These are phyloP conservation scores for Plasmodium yoelii DNA, from an alignment of 169 alveolate genomes.

Conservation along the genomic window DNA sequence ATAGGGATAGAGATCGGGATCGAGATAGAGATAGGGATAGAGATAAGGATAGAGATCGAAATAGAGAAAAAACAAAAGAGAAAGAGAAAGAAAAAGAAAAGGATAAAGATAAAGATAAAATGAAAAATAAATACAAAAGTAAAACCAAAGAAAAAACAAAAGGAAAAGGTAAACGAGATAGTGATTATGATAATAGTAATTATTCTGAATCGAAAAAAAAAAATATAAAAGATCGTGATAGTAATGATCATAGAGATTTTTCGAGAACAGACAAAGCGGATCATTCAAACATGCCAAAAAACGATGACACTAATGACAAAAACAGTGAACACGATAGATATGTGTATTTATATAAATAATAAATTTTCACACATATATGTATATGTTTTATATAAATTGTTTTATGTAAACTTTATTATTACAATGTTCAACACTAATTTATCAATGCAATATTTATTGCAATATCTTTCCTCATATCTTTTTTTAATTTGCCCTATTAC, in stretches of 20 bases:
- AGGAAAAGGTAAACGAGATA: slow-evolving; percentile 21
- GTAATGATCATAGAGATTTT: slow-evolving; percentile 17
- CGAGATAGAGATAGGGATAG: slow-evolving; percentile 6
- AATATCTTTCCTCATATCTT: no score
- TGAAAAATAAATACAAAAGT: slow-evolving; percentile 20
- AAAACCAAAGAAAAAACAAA: slow-evolving; percentile 19
- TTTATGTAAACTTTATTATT: neutral
- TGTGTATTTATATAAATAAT: slow-evolving; percentile 17
- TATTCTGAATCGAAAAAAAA: slow-evolving; percentile 46
- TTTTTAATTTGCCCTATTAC: no score
- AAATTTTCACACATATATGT: neutral
- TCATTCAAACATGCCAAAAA: slow-evolving; percentile 15
- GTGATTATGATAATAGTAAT: slow-evolving; percentile 39
- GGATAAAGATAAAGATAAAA: slow-evolving; percentile 3
- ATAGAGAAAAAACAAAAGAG: neutral
- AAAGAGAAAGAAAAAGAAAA: neutral
- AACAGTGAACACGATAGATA: slow-evolving; percentile 28
- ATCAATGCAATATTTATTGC: slow-evolving; percentile 1
- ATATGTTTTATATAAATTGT: neutral
- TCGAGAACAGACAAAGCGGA: slow-evolving; percentile 38
- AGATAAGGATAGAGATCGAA: slow-evolving; percentile 13
- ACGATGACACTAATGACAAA: slow-evolving; percentile 35
- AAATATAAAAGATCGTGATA: slow-evolving; percentile 28
- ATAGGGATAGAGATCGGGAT: slow-evolving; percentile 6
- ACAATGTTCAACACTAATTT: neutral